Conservation (phyloP, 441 rosid genomes). For the Adansonia gregorii region DNA sequence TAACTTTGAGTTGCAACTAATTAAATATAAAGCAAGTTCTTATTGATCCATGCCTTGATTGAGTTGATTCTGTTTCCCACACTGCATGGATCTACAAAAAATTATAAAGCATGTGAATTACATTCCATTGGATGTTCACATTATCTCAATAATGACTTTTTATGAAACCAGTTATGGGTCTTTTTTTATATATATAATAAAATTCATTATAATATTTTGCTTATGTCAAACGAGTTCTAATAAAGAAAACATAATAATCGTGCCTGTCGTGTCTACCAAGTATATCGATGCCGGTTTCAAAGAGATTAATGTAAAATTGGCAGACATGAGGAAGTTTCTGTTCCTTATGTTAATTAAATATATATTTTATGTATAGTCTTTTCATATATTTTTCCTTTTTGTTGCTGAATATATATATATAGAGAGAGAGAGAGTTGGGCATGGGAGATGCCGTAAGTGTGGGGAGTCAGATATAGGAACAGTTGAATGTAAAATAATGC, state of each 20-base stretch:
- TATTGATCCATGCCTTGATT: constrained; percentile 20
- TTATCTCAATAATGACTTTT: not conserved
- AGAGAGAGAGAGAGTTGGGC: constrained; percentile 22
- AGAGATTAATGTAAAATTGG: constrained; percentile 16
- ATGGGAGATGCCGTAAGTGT: constrained; percentile 43
- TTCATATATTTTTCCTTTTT: not conserved
- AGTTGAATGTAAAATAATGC: not conserved
- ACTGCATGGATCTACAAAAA: constrained; percentile 29
- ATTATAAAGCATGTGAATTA: constrained; percentile 33
- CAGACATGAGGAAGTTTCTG: constrained; percentile 38
- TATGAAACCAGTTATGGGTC: not conserved
- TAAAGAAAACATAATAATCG: not conserved
- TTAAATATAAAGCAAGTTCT: constrained; percentile 3
- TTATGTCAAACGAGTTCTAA: not conserved
- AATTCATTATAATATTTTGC: not conserved
- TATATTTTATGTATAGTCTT: not conserved
- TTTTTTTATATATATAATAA: not conserved
- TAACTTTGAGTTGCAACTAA: not conserved
- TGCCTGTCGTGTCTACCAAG: not conserved
- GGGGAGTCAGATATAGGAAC: constrained; percentile 43
- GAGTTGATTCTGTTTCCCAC: constrained; percentile 19
- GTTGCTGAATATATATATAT: not conserved
- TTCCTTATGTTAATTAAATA: constrained; percentile 19
- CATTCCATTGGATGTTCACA: constrained; percentile 33
- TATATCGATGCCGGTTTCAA: not conserved